Percentiles rank a stretch among this genome's conserved stretches.
phyloP scores from a whole-genome alignment of 2,329 filamentous ascomycete genomes.

The Penicillium hesseltinei region DNA sequence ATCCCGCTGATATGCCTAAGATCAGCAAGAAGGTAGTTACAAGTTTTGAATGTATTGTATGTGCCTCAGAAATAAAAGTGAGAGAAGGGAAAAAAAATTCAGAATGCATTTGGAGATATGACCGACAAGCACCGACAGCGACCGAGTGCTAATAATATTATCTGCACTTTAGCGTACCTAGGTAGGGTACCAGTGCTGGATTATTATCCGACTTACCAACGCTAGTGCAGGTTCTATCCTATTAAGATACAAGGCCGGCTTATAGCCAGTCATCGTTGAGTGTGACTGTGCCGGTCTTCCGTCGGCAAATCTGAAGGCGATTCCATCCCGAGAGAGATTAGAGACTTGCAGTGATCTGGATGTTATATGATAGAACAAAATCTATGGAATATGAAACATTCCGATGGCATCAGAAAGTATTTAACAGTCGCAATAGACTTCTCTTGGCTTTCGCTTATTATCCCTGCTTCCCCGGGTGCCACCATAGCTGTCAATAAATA shows the following conservation, averaged over 20 bases:
- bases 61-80: no score
- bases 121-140: constrained; percentile 20
- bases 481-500: not conserved
- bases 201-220: constrained; percentile 12
- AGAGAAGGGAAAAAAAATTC: not conserved
- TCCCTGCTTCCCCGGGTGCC: not conserved
- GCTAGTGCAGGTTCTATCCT: not conserved
- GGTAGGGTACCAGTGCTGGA: not conserved
- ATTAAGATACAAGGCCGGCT: not conserved
- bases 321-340: constrained; percentile 6
- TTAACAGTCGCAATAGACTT: constrained; percentile 7
- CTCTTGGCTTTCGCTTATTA: constrained; percentile 4
- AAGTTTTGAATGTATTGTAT: not conserved
- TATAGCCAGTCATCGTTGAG: constrained; percentile 19
- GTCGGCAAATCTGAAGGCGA: constrained; percentile 17
- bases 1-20: not conserved
- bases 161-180: not conserved
- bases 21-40: not conserved
- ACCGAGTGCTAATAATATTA: constrained; percentile 10
- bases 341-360: not conserved
- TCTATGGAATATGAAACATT: not conserved
- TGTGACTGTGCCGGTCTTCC: constrained; percentile 20
- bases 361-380: not conserved
- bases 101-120: not conserved
- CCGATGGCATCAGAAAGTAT: not conserved